Evolutionary conservation across 2,329 filamentous ascomycete species (phyloP).

Genomic region (Talaromyces rugulosus): DNA sequence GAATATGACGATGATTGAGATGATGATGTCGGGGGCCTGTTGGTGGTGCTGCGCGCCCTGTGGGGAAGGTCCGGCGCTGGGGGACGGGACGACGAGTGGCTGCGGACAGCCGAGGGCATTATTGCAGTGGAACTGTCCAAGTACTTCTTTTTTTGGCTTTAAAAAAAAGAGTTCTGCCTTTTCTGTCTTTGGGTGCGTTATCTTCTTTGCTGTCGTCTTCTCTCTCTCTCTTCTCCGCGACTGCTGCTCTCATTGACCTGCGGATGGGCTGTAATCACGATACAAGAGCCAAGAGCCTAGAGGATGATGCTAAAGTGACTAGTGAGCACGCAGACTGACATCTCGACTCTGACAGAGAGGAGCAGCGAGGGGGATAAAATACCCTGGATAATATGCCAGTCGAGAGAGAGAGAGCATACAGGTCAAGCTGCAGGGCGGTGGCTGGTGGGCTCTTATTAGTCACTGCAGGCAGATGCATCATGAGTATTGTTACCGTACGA

Average conservation of each 20-base stretch:
- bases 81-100: constrained; percentile 44
- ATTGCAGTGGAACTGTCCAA: too few relatives aligned
- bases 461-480: background rate
- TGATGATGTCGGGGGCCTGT: constrained; percentile 32
- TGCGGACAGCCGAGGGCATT: constrained; percentile 45
- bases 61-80: constrained; percentile 41
- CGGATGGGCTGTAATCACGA: too few relatives aligned
- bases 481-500: too few relatives aligned
- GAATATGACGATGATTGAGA: constrained; percentile 21
- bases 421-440: background rate
- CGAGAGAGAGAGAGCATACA: too few relatives aligned
- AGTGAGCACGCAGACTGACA: too few relatives aligned
- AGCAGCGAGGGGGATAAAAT: background rate
- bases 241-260: too few relatives aligned
- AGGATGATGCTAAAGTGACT: background rate
- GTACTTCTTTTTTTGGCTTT: too few relatives aligned
- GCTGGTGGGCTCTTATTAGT: background rate
- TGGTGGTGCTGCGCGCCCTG: constrained; percentile 43
- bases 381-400: background rate
- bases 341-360: too few relatives aligned
- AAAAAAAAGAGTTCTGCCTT: too few relatives aligned
- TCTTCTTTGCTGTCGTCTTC: too few relatives aligned
- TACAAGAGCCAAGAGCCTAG: background rate
- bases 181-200: too few relatives aligned
- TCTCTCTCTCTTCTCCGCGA: too few relatives aligned